Conservation (phyloP, 345 rosid species). For the Arabis alpina region DNA sequence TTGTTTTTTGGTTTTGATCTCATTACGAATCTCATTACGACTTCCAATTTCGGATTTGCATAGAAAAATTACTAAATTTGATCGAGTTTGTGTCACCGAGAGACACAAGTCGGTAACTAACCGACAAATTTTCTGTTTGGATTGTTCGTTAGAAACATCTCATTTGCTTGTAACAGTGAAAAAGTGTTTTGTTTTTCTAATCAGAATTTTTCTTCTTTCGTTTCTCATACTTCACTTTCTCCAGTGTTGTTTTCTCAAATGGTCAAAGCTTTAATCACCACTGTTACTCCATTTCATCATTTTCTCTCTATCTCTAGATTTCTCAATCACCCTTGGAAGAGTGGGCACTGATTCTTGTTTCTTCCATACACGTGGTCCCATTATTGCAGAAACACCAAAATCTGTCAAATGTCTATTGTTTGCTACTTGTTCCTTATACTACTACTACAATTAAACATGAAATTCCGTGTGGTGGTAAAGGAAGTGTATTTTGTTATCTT, state of each 20-base stretch:
- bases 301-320: neutral
- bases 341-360: conserved; percentile 58
- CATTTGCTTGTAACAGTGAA: conserved; percentile 18
- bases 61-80: conserved; percentile 33
- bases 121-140: conserved; percentile 37
- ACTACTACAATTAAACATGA: neutral
- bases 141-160: conserved; percentile 34
- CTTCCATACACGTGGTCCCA: conserved; percentile 61
- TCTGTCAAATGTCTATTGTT: conserved; percentile 47
- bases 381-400: conserved; percentile 52
- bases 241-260: neutral
- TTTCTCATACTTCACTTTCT: conserved; percentile 27
- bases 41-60: neutral
- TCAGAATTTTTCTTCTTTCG: neutral
- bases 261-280: conserved; percentile 41
- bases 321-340: conserved; percentile 32
- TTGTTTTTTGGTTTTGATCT: neutral
- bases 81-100: conserved; percentile 39
- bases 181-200: neutral
- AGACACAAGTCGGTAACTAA: conserved; percentile 48
- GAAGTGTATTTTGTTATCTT: conserved; percentile 26
- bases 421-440: conserved; percentile 30
- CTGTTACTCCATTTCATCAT: conserved; percentile 4
- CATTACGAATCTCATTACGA: neutral
- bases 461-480: conserved; percentile 7